Percentiles rank a stretch among this genome's conserved stretches.
phyloP scores from a whole-genome alignment of 306 rosid genomes.

The Trifolium fragiferum region DNA sequence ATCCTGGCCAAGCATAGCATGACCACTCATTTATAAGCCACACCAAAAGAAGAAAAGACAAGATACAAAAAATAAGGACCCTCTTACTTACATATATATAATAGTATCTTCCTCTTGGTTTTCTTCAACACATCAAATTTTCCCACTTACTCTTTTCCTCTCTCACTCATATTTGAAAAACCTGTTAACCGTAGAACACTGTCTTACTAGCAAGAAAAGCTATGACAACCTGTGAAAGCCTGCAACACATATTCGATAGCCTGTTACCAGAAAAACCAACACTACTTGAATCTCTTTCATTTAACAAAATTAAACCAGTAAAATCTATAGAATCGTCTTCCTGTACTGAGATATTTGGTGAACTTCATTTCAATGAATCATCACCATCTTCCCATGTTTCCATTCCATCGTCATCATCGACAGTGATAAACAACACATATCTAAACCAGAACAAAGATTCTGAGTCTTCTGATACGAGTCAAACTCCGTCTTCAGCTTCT shows the following conservation, averaged over 20 bases:
- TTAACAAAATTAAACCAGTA: conserved; percentile 63
- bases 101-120: conserved; percentile 51
- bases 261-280: conserved; percentile 69
- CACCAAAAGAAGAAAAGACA: conserved; percentile 4
- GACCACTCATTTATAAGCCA: conserved; percentile 52
- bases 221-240: conserved; percentile 84
- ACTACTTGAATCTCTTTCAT: conserved; percentile 66
- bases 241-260: conserved; percentile 71
- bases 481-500: conserved; percentile 37
- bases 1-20: conserved; percentile 43
- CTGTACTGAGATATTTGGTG: conserved; percentile 83
- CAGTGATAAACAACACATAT: conserved; percentile 26
- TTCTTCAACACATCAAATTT: conserved; percentile 52
- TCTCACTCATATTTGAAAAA: conserved; percentile 41
- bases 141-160: conserved; percentile 40
- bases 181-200: neutral
- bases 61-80: conserved; percentile 28
- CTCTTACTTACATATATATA: conserved; percentile 50
- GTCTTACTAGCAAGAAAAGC: conserved; percentile 33
- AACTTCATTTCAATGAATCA: conserved; percentile 75
- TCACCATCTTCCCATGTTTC: conserved; percentile 6
- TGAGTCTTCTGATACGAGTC: conserved; percentile 1
- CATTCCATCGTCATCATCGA: neutral
- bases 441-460: conserved; percentile 17
- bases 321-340: conserved; percentile 44